These are phyloP conservation scores for Pythium plurisporium DNA, from an alignment of 352 stramenopile genomes.

Conservation along the genomic window DNA sequence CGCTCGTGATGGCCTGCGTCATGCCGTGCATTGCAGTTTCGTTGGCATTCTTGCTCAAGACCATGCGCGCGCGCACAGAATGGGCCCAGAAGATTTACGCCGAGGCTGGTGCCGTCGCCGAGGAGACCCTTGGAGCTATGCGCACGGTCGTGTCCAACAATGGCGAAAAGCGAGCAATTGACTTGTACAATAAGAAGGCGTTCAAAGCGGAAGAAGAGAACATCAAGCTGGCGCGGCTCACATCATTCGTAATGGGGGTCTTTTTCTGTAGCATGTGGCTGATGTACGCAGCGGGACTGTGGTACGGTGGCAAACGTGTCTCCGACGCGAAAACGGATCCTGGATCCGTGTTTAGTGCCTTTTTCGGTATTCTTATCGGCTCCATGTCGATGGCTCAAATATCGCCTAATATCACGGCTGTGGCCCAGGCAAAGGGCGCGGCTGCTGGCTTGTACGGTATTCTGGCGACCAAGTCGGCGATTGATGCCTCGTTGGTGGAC, in stretches of 20 bases:
- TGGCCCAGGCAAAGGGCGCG: slow-evolving; percentile 25
- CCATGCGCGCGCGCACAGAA: slow-evolving; percentile 18
- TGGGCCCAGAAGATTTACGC: slow-evolving; percentile 27
- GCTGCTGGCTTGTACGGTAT: slow-evolving; percentile 31
- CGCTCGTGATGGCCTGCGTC: slow-evolving; percentile 32
- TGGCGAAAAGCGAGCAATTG: slow-evolving; percentile 24
- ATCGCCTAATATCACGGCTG: slow-evolving; percentile 29
- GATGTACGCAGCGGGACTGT: slow-evolving; percentile 26
- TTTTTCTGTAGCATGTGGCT: slow-evolving; percentile 28
- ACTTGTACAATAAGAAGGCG: slow-evolving; percentile 26
- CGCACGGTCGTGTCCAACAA: slow-evolving; percentile 34
- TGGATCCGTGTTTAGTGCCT: slow-evolving; percentile 26
- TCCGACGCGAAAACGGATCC: slow-evolving; percentile 23
- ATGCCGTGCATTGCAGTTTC: slow-evolving; percentile 32
- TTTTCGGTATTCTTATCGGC: slow-evolving; percentile 34
- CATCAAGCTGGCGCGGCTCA: slow-evolving; percentile 26
- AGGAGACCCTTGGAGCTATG: slow-evolving; percentile 35
- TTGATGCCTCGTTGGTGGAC: slow-evolving; percentile 26
- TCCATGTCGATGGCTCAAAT: slow-evolving; percentile 31
- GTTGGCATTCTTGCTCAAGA: slow-evolving; percentile 28
- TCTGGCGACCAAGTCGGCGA: slow-evolving; percentile 28
- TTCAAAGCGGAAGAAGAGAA: slow-evolving; percentile 26
- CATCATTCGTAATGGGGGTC: slow-evolving; percentile 22
- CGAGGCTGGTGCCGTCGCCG: slow-evolving; percentile 30
- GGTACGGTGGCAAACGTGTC: slow-evolving; percentile 32